phyloP scores from a whole-genome alignment of 2,329 filamentous ascomycete genomes.

The Sclerotinia glacialis region DNA sequence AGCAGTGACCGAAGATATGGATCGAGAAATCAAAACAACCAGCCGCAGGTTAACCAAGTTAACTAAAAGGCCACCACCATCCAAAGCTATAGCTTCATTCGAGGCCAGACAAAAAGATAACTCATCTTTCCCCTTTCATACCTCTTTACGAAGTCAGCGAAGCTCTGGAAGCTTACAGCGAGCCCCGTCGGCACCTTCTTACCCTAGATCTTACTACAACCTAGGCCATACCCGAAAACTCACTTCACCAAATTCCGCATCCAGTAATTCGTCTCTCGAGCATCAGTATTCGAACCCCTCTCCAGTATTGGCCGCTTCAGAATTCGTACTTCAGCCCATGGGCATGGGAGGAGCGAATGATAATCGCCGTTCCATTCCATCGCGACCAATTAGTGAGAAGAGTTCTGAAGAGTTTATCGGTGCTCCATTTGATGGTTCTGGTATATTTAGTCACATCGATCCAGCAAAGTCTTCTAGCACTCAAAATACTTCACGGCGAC shows the following conservation, averaged over 20 bases:
- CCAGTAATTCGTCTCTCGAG: conserved; percentile 41
- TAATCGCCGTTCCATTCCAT: conserved; percentile 41
- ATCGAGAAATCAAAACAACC: conserved; percentile 34
- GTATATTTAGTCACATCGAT: conserved; percentile 60
- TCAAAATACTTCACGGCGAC: conserved; percentile 41
- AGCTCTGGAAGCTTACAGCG: conserved; percentile 62
- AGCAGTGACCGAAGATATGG: conserved; percentile 30
- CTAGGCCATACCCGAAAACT: conserved; percentile 42
- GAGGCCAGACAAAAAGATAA: conserved; percentile 53
- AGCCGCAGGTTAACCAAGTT: conserved; percentile 60
- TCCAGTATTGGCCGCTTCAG: conserved; percentile 34
- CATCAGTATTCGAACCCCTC: conserved; percentile 36
- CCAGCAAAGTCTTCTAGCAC: conserved; percentile 40
- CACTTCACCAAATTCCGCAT: conserved; percentile 47
- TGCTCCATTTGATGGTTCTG: conserved; percentile 62
- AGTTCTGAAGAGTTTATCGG: conserved; percentile 60
- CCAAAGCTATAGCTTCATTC: conserved; percentile 43
- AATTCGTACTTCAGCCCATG: conserved; percentile 29
- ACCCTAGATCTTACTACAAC: conserved; percentile 38
- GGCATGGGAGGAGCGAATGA: conserved; percentile 27
- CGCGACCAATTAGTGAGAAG: conserved; percentile 46
- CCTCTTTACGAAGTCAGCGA: conserved; percentile 58
- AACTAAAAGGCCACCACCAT: conserved; percentile 49
- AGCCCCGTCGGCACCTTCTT: conserved; percentile 55
- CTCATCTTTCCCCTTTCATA: conserved; percentile 34